phyloP scores from a whole-genome alignment of 164 flowering plant species.

The Berberis thunbergii region DNA sequence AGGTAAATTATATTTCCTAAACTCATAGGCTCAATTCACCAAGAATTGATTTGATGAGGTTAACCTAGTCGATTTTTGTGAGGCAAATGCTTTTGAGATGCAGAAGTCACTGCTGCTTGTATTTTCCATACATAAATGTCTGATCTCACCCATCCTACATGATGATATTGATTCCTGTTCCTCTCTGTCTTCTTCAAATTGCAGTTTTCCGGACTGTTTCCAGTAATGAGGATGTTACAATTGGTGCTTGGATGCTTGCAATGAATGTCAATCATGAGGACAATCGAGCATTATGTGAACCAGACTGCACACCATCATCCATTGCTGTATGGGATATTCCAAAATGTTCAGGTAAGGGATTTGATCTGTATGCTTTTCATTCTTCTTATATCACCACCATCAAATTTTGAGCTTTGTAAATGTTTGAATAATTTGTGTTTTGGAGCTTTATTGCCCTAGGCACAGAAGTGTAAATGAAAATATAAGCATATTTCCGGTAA shows the following conservation, averaged over 20 bases:
- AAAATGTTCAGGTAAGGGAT: slow-evolving; percentile 78
- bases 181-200: background rate
- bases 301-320: slow-evolving; percentile 62
- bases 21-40: no score
- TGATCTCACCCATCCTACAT: no score
- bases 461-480: no score
- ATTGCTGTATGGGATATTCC: slow-evolving; percentile 99
- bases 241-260: slow-evolving; percentile 99
- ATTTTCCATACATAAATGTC: no score
- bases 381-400: background rate
- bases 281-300: slow-evolving; percentile 42
- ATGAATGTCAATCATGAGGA: slow-evolving; percentile 96
- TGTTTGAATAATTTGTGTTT: no score
- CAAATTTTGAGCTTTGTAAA: background rate
- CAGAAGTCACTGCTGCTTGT: background rate
- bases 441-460: no score
- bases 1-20: slow-evolving; percentile 35
- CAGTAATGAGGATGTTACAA: slow-evolving; percentile 97
- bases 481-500: no score
- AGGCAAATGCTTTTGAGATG: no score
- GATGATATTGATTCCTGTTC: background rate
- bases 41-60: no score
- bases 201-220: slow-evolving; percentile 95
- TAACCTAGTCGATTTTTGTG: no score
- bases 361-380: background rate